These are phyloP conservation scores for Clarireedia paspali DNA, from an alignment of 2,329 filamentous ascomycete genomes.

Conservation along the genomic window DNA sequence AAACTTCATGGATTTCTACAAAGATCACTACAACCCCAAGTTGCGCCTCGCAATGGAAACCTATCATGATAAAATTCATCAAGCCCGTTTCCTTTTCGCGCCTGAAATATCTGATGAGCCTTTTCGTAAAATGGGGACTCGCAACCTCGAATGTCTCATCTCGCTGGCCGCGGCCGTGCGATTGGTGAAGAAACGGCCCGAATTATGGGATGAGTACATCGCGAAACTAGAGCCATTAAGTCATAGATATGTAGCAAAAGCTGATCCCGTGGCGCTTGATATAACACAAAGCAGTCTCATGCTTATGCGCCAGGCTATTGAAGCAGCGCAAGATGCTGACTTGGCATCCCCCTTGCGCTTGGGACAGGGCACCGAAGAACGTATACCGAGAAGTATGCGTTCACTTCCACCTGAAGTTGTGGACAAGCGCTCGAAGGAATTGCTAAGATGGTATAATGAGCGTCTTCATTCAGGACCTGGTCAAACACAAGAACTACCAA, in stretches of 20 bases:
- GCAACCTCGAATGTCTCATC: background rate
- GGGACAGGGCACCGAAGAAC: too few relatives aligned
- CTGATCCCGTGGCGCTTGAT: background rate
- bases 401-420: background rate
- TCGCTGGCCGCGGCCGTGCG: background rate
- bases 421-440: background rate
- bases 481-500: slow-evolving; percentile 49
- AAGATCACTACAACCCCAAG: background rate
- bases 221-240: background rate
- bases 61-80: background rate
- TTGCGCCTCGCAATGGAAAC: background rate
- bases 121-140: background rate
- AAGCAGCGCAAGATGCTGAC: background rate
- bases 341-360: background rate
- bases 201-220: background rate
- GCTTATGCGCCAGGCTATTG: background rate
- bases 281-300: background rate
- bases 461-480: background rate
- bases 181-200: background rate
- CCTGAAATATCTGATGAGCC: background rate
- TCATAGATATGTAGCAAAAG: slow-evolving; percentile 1
- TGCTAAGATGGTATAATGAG: background rate
- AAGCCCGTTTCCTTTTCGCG: background rate
- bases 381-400: background rate
- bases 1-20: slow-evolving; percentile 10